These are phyloP conservation scores for Pseudodiploospora longispora DNA, from an alignment of 2,329 filamentous ascomycete genomes.

Conservation along the genomic window DNA sequence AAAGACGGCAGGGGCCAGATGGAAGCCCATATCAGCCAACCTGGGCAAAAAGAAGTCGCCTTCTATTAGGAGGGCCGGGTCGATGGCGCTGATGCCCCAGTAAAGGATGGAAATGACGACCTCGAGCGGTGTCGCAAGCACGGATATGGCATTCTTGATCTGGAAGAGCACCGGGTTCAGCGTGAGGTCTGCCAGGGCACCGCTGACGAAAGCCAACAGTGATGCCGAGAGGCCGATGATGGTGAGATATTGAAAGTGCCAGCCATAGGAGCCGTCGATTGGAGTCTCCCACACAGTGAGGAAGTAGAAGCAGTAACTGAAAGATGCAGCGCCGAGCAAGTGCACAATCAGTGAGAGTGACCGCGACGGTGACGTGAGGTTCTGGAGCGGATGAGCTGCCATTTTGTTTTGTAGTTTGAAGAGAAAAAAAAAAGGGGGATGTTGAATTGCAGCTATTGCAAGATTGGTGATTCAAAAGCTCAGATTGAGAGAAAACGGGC, in stretches of 20 bases:
- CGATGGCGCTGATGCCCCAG: conserved; percentile 57
- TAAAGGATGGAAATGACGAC: conserved; percentile 65
- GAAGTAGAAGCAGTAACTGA: conserved; percentile 45
- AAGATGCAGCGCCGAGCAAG: conserved; percentile 42
- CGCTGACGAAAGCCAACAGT: conserved; percentile 51
- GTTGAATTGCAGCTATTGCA: background rate
- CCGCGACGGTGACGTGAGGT: conserved; percentile 56
- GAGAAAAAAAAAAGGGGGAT: background rate
- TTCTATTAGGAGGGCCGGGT: conserved; percentile 43
- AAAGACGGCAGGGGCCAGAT: conserved; percentile 57
- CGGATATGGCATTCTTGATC: conserved; percentile 58
- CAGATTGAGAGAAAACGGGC: no score
- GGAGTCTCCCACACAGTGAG: conserved; percentile 40
- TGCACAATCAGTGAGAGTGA: conserved; percentile 57
- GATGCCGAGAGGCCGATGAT: conserved; percentile 61
- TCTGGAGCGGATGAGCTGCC: conserved; percentile 54
- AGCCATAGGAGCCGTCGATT: conserved; percentile 53
- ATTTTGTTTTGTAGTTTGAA: conserved; percentile 19
- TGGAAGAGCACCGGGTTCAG: conserved; percentile 50
- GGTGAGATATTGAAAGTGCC: conserved; percentile 65
- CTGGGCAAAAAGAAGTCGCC: conserved; percentile 48
- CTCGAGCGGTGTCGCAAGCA: conserved; percentile 61
- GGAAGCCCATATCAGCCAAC: conserved; percentile 55
- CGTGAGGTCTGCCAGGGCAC: conserved; percentile 57
- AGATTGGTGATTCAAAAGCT: conserved; percentile 3